Evolutionary conservation across 257 asterid genomes (phyloP).

Genomic region (Anisodus acutangulus): DNA sequence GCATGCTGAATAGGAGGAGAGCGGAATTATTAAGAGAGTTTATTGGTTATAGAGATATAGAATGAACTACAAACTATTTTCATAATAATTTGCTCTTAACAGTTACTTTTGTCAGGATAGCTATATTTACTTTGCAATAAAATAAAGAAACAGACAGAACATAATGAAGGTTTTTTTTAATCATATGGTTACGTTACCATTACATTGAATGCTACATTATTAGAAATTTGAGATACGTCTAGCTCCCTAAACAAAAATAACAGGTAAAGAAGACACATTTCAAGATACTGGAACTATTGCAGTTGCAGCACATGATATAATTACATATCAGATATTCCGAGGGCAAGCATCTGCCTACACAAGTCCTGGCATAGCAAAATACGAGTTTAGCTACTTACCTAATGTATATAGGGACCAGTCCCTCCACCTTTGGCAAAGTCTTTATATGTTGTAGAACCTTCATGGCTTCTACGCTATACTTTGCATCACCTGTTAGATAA

Average conservation of each 20-base stretch:
- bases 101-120: background rate
- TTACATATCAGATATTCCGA: background rate
- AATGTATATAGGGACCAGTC: conserved; percentile 92
- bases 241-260: background rate
- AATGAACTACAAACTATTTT: conserved; percentile 8
- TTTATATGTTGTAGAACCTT: conserved; percentile 85
- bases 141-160: background rate
- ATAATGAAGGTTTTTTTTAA: background rate
- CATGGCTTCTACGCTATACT: conserved; percentile 81
- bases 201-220: background rate
- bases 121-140: background rate
- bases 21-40: background rate
- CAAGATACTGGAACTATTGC: conserved; percentile 20
- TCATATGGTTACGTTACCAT: background rate
- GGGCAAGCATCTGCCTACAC: conserved; percentile 22
- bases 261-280: background rate
- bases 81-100: background rate
- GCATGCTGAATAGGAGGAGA: conserved; percentile 9
- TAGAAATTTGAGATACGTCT: background rate
- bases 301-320: conserved; percentile 22
- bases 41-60: background rate
- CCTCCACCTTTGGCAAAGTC: conserved; percentile 82
- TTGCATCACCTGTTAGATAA: conserved; percentile 76
- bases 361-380: conserved; percentile 17
- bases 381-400: conserved; percentile 49